These are phyloP conservation scores for Calocera cornea DNA, from an alignment of 768 basidiomycete species.

Conservation along the genomic window DNA sequence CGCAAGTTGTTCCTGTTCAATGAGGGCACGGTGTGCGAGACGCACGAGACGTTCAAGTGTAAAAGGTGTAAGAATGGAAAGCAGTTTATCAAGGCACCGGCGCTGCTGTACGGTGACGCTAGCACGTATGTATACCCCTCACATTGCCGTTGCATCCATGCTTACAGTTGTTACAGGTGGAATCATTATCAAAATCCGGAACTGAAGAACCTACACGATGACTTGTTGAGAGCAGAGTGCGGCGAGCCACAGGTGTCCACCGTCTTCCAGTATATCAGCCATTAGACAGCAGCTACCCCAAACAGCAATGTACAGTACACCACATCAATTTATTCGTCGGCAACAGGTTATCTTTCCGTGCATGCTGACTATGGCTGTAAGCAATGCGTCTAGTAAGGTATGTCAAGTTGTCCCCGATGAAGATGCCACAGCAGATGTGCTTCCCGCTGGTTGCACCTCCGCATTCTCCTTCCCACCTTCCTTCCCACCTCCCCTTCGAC, in stretches of 20 bases:
- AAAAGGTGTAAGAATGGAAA: constrained; percentile 78
- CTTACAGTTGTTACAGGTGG: constrained; percentile 46
- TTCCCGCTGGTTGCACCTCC: background rate
- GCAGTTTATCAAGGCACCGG: constrained; percentile 69
- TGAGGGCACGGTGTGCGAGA: constrained; percentile 73
- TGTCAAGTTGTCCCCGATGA: background rate
- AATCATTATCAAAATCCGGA: constrained; percentile 90
- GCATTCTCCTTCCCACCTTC: background rate
- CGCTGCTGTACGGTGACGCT: constrained; percentile 87
- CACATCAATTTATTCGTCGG: background rate
- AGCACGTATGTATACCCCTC: constrained; percentile 62
- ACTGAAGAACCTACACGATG: constrained; percentile 85
- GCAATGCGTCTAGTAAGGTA: too few species aligned
- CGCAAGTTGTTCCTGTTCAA: constrained; percentile 87
- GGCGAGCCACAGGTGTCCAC: constrained; percentile 77
- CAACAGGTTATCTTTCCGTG: background rate
- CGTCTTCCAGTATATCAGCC: constrained; percentile 92
- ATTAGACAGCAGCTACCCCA: constrained; percentile 33
- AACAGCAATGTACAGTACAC: background rate
- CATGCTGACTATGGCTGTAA: background rate
- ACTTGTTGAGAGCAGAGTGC: constrained; percentile 80
- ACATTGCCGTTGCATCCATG: background rate
- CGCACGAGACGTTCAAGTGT: constrained; percentile 97
- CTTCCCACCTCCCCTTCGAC: background rate
- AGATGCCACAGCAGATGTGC: background rate